A percentile compares a stretch with the other conserved stretches of the same genome.
These are phyloP conservation scores for Ruellia speciosa DNA, from an alignment of 305 asterid species.

Conservation along the genomic window DNA sequence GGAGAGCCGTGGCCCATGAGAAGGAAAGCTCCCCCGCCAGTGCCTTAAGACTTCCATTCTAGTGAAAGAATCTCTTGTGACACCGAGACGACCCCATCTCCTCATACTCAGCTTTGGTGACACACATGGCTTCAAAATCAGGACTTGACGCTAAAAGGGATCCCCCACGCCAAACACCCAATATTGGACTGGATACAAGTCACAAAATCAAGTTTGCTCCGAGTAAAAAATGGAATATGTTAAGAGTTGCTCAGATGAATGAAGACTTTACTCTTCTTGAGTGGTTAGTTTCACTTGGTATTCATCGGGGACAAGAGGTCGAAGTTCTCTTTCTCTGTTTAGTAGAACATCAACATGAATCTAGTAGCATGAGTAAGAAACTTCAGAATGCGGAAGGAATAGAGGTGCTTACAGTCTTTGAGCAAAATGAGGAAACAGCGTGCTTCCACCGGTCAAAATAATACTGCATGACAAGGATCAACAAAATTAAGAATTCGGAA, in stretches of 20 bases:
- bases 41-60: conserved; percentile 16
- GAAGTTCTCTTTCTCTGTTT: conserved; percentile 78
- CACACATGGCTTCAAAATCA: conserved; percentile 88
- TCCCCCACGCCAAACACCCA: conserved; percentile 99
- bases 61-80: conserved; percentile 78
- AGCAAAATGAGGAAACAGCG: conserved; percentile 82
- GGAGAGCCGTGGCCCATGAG: no score
- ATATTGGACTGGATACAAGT: conserved; percentile 51
- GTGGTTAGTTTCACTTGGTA: conserved; percentile 67
- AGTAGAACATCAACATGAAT: conserved; percentile 16
- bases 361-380: conserved; percentile 8
- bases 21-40: not conserved
- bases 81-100: conserved; percentile 88
- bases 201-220: not conserved
- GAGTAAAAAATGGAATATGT: not conserved
- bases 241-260: conserved; percentile 10
- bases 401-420: conserved; percentile 70
- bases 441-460: conserved; percentile 88
- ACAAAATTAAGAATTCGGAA: no score
- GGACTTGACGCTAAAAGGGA: conserved; percentile 95
- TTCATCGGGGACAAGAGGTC: conserved; percentile 83
- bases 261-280: conserved; percentile 71
- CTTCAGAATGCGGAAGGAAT: not conserved
- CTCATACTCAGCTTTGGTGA: conserved; percentile 87
- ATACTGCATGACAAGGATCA: conserved; percentile 46